Evolutionary conservation across 306 rosid species (phyloP), one percentile per base, ranked within the genome.

Genomic region (Dalbergia oliveri): DNA sequence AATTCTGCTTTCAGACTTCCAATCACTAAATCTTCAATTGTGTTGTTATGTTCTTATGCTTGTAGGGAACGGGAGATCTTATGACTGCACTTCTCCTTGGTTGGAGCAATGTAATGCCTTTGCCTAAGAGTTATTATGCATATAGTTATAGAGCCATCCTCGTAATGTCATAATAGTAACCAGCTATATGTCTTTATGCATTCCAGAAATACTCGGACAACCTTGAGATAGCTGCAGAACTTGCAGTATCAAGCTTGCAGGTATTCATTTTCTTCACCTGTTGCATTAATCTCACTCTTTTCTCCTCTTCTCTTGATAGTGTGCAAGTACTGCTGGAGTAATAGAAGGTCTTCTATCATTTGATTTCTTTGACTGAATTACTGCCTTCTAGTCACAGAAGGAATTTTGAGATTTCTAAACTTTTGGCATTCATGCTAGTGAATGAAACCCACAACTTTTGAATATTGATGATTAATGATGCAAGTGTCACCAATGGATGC

Each of bases 11-110:
- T 56, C 19, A n/a, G 37, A 72, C 51, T 8, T 45, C 57, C 19
- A 71, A 26, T 26, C 31, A 26, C 23, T 53, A 44, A 34, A 41
- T 44, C 43, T 59, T 78, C 8, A 14, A 26, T 78, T 43, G 16
- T 57, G 23, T 35, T 34, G 31, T 19, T 8, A 31, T 84, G 50
- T 61, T 63, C 65, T 62, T 81, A 69, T 78, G 68, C 72, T 76
- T 84, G 77, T 78, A 94, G 98, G 97, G 98, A 80, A 94, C 98
- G 1, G 98, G 98, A 79, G 98, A 94, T 85, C 97, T 94, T 75
- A 87, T 63, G 82, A 91, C 98, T 74, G 94, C 98, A 13, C 97
- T 94, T 79, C 88, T 94, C 54, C 97, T 94, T 83, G 98, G 97
- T 82, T 91, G 94, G 97, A 94, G 94, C 87, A 94, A 94, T 88